phyloP scores from a whole-genome alignment of 164 flowering plant genomes.

The Santalum album region DNA sequence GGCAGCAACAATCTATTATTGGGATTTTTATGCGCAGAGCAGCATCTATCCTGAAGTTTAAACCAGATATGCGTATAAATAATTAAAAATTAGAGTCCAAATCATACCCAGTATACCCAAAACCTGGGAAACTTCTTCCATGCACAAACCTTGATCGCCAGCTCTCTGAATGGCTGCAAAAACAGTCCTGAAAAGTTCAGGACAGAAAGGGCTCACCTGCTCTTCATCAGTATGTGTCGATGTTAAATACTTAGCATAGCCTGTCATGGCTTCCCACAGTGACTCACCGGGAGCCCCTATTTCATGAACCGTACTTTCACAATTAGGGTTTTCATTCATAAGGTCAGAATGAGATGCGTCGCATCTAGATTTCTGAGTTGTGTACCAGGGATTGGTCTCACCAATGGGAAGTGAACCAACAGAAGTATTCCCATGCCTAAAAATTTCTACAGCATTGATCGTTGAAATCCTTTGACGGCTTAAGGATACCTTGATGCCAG shows the following conservation, averaged over 20 bases:
- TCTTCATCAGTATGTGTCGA: slow-evolving; percentile 20
- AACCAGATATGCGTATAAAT: no score
- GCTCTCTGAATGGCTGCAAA: slow-evolving; percentile 51
- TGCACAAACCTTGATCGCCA: slow-evolving; percentile 84
- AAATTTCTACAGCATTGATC: slow-evolving; percentile 25
- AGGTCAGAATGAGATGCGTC: slow-evolving; percentile 11
- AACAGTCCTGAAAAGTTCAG: slow-evolving; percentile 42
- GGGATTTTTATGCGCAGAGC: background rate
- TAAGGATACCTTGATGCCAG: slow-evolving; percentile 59
- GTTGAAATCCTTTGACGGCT: slow-evolving; percentile 28
- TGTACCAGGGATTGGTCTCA: slow-evolving; percentile 10
- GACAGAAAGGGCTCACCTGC: slow-evolving; percentile 18
- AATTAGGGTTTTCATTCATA: slow-evolving; percentile 17
- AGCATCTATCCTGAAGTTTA: background rate
- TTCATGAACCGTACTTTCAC: slow-evolving; percentile 8
- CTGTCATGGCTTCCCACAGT: slow-evolving; percentile 62
- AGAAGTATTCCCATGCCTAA: slow-evolving; percentile 11
- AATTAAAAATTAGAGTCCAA: background rate
- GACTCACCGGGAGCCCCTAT: slow-evolving; percentile 20
- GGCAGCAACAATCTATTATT: slow-evolving; percentile 4
- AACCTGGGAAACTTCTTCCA: slow-evolving; percentile 37
- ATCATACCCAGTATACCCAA: slow-evolving; percentile 32
- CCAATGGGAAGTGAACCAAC: slow-evolving; percentile 8
- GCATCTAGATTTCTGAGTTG: slow-evolving; percentile 7
- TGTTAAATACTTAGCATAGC: slow-evolving; percentile 30